A percentile compares a stretch with the other conserved stretches of the same genome.
phyloP scores from a whole-genome alignment of 2,329 filamentous ascomycete species.

The Chalaropsis thielavioides region DNA sequence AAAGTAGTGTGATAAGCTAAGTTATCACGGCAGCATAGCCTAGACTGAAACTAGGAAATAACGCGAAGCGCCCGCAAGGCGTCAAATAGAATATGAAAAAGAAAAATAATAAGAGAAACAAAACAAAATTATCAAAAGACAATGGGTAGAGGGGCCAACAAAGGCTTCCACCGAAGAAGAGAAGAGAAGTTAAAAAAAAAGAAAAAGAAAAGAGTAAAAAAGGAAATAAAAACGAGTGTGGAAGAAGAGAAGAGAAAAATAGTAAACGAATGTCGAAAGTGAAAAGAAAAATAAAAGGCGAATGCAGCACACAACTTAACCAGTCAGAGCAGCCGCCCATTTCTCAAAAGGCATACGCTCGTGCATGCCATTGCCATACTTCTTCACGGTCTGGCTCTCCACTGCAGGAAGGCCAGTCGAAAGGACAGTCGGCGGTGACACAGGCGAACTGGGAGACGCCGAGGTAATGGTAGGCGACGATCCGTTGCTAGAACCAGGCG shows the following conservation, averaged over 20 bases:
- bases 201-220: neutral
- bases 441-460: conserved; percentile 33
- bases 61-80: neutral
- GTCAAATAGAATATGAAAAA: neutral
- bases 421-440: conserved; percentile 24
- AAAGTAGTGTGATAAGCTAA: neutral
- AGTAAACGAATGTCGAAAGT: neutral
- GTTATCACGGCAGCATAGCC: neutral
- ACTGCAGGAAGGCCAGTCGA: conserved; percentile 9
- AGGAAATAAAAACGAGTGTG: neutral
- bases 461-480: conserved; percentile 28
- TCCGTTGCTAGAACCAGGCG: conserved; percentile 20
- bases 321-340: conserved; percentile 11
- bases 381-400: conserved; percentile 8
- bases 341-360: conserved; percentile 14
- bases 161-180: conserved; percentile 14
- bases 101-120: conserved; percentile 1
- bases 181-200: conserved; percentile 1
- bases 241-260: neutral
- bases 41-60: conserved; percentile 16
- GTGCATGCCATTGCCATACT: conserved; percentile 11
- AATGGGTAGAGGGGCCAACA: conserved; percentile 16
- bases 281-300: neutral
- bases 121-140: conserved; percentile 17
- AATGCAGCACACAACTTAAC: conserved; percentile 6